Percentiles rank a stretch among this genome's conserved stretches.
These are phyloP conservation scores for Caloboletus firmus DNA, from an alignment of 1,284 basidiomycete species.

Conservation along the genomic window DNA sequence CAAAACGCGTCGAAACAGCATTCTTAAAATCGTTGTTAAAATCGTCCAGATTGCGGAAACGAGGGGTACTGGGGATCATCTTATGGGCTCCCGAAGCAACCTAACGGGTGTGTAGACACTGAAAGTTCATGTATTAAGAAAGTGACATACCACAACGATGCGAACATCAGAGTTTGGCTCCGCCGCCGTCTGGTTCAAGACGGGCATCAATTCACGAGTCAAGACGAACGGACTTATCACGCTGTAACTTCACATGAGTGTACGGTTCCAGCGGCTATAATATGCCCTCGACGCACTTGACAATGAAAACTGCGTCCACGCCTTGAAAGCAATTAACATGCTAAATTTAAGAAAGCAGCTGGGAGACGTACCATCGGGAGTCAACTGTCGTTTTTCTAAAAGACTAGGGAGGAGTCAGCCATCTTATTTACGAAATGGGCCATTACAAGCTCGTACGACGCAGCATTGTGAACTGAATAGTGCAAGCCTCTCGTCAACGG, in stretches of 20 bases:
- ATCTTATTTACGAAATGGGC: neutral
- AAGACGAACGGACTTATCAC: constrained; percentile 49
- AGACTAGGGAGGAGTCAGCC: constrained; percentile 14
- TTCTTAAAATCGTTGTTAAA: constrained; percentile 40
- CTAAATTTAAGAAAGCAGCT: neutral
- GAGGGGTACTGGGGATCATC: constrained; percentile 18
- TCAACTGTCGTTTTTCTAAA: constrained; percentile 25
- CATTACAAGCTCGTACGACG: constrained; percentile 36
- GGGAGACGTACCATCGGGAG: constrained; percentile 35
- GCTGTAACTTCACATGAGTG: constrained; percentile 30
- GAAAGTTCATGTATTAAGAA: neutral
- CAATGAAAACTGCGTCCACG: constrained; percentile 41
- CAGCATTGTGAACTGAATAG: constrained; percentile 53
- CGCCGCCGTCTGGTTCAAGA: constrained; percentile 47
- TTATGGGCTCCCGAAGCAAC: constrained; percentile 28
- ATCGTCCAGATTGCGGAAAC: constrained; percentile 41
- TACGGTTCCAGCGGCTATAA: neutral
- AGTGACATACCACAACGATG: constrained; percentile 44
- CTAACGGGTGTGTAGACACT: constrained; percentile 2
- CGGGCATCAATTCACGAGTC: constrained; percentile 48
- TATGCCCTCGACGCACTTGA: constrained; percentile 40
- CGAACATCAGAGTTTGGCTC: constrained; percentile 49
- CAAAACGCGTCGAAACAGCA: constrained; percentile 26
- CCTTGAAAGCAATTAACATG: constrained; percentile 25
- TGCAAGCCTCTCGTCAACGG: neutral